phyloP scores from a whole-genome alignment of 2,329 filamentous ascomycete genomes.

The Ramichloridium luteum region DNA sequence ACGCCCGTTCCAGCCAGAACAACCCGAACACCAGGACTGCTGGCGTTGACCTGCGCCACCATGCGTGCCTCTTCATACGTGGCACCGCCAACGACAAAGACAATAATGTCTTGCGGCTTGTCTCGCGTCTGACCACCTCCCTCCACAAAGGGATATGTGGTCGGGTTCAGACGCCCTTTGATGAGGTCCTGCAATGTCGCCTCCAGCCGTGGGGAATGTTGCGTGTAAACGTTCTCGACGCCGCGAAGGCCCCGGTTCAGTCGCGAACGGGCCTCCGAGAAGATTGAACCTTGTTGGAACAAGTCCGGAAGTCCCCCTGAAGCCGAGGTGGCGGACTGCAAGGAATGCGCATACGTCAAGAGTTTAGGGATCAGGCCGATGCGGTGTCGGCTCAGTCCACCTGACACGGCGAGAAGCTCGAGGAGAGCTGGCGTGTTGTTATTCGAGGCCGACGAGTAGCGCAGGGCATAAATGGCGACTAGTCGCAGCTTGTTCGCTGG shows the following conservation, averaged over 20 bases:
- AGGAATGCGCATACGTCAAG: slow-evolving; percentile 71
- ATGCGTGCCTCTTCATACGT: slow-evolving; percentile 97
- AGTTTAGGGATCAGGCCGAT: slow-evolving; percentile 74
- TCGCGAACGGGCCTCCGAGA: slow-evolving; percentile 72
- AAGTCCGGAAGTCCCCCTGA: slow-evolving; percentile 74
- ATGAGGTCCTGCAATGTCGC: slow-evolving; percentile 82
- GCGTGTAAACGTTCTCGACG: slow-evolving; percentile 97
- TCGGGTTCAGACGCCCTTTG: slow-evolving; percentile 75
- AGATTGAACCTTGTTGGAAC: slow-evolving; percentile 83
- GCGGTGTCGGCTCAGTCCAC: slow-evolving; percentile 62
- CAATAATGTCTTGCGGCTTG: slow-evolving; percentile 90
- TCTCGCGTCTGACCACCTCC: slow-evolving; percentile 76
- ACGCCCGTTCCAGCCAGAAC: slow-evolving; percentile 80
- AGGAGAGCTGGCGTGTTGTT: slow-evolving; percentile 75
- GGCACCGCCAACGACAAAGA: slow-evolving; percentile 86
- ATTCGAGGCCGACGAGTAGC: slow-evolving; percentile 76
- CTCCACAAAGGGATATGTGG: slow-evolving; percentile 88
- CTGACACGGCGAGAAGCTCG: slow-evolving; percentile 73
- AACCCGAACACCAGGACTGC: slow-evolving; percentile 74
- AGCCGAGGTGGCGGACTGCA: slow-evolving; percentile 55
- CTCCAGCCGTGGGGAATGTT: slow-evolving; percentile 83
- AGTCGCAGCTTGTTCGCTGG: slow-evolving; percentile 75
- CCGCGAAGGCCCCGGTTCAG: slow-evolving; percentile 85
- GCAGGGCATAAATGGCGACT: slow-evolving; percentile 86
- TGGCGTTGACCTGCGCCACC: slow-evolving; percentile 88